Evolutionary conservation across 1,139 yeast genomes (phyloP), one percentile per base, ranked within the genome.

Genomic region (Groenewaldozyma auringiensis): DNA sequence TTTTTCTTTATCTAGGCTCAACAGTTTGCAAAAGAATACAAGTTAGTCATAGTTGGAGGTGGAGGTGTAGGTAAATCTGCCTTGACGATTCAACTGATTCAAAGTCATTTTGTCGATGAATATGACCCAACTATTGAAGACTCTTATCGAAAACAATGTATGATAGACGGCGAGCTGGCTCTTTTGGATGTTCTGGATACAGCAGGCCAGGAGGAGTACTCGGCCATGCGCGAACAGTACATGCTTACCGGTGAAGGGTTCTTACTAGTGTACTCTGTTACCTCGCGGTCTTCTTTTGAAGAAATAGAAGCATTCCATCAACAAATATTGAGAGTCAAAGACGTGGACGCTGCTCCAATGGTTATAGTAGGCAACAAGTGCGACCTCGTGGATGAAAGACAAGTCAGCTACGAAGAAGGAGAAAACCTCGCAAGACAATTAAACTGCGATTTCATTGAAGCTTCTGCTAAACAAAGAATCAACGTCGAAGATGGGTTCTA

Each of bases 21-120:
- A 18, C 53, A 54, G 34, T 51, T 60, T 48, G 52, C 59, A 25
- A 57, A 65, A 45, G 74, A 69, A 65, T 87, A 82, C 66, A 87
- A 89, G 63, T 70, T 92, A 52, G 96, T 89, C 18, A 96, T 92
- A 47, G 95, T 92, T 44, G 97, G 97, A 48, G 97, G 96, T 40
- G 97, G 97, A 66, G 96, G 96, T 66, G 97, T 92, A 49, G 98
- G 98, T 69, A 92, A 92, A 66, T 84, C 95, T 11, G 97, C 97
- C 3, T 72, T 89, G 53, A 89, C 97, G 46, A 87, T 89, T 55
- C 94, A 89, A 44, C 52, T 58, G 39, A 57, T 59, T 25, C 60
- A 56, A 44, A 48, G 86, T 46, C 95, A 87, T 63, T 89, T 89
- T 62, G 95, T 89, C 35, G 95, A 88, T 64, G 96, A 92, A 60